A percentile compares a stretch with the other conserved stretches of the same genome.
Conservation (phyloP, 352 stramenopile genomes). For the Pythium grandisporangium region DNA sequence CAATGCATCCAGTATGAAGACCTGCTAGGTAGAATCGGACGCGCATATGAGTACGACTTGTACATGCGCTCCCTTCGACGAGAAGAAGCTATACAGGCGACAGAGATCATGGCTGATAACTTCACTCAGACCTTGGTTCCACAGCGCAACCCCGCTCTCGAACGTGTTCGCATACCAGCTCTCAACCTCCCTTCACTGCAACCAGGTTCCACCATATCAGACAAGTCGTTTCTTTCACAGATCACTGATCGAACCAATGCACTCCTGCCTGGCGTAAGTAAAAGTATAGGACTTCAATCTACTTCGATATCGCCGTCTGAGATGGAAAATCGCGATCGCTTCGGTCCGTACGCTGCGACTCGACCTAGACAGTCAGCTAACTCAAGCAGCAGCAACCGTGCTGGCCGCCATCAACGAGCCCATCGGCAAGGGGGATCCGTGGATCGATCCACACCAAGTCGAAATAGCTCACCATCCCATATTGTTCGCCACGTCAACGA, state of each 20-base stretch:
- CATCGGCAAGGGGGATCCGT: too few species aligned
- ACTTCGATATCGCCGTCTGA: too few species aligned
- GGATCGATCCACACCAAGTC: background rate
- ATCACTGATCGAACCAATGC: conserved; percentile 38
- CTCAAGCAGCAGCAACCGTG: conserved; percentile 13
- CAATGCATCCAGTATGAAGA: conserved; percentile 44
- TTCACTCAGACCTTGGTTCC: conserved; percentile 52
- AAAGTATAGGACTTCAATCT: too few species aligned
- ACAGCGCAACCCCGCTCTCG: conserved; percentile 53
- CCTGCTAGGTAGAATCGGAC: conserved; percentile 38
- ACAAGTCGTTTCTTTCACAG: conserved; percentile 41
- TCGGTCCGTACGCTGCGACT: too few species aligned
- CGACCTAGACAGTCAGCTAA: conserved; percentile 26
- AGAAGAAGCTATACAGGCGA: conserved; percentile 53
- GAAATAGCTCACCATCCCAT: conserved; percentile 9
- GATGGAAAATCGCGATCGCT: too few species aligned
- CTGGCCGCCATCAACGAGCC: conserved; percentile 3
- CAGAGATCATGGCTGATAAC: conserved; percentile 21
- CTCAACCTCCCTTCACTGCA: conserved; percentile 32
- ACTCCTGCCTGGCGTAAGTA: conserved; percentile 35
- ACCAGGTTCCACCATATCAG: conserved; percentile 7
- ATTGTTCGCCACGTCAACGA: conserved; percentile 63
- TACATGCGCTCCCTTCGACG: conserved; percentile 51
- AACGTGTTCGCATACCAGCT: conserved; percentile 33
- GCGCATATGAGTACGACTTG: conserved; percentile 45